Evolutionary conservation across 2,329 filamentous ascomycete species (phyloP).

Genomic region (Gaeumannomyces tritici): DNA sequence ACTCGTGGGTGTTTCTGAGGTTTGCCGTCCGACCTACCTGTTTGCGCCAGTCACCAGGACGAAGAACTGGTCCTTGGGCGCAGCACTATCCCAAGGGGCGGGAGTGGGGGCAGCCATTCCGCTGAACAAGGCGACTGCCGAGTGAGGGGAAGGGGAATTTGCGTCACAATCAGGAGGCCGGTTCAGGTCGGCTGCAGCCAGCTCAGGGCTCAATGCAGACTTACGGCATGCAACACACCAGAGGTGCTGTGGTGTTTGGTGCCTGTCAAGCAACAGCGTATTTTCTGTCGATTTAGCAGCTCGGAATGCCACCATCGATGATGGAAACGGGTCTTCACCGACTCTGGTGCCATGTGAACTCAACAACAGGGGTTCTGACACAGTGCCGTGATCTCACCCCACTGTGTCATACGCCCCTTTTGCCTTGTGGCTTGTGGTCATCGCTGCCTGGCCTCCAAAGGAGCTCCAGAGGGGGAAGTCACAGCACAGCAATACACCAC

Average conservation of each 20-base stretch:
- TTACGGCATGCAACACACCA: neutral
- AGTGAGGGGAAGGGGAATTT: neutral
- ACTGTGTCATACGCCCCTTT: neutral
- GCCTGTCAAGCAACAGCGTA: neutral
- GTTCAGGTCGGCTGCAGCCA: neutral
- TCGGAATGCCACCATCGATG: neutral
- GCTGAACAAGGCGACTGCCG: too few species aligned
- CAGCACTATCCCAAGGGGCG: conserved; percentile 24
- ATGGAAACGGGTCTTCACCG: neutral
- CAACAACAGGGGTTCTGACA: neutral
- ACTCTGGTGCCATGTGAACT: neutral
- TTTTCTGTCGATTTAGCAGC: neutral
- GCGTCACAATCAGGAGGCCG: neutral
- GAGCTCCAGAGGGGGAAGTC: too few species aligned
- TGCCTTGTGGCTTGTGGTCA: neutral
- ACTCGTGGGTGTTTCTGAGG: neutral
- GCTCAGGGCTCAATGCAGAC: neutral
- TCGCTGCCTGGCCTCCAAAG: too few species aligned
- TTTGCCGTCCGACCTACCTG: conserved; percentile 44
- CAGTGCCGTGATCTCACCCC: neutral
- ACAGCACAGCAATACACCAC: neutral
- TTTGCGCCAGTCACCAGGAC: conserved; percentile 80
- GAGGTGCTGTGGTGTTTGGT: neutral
- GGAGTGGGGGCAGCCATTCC: conserved; percentile 1
- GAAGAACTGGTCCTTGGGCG: conserved; percentile 38